A percentile compares a stretch with the other conserved stretches of the same genome.
Evolutionary conservation across 805 yeast species (phyloP).

Genomic region (Grigorovia yakushimaensis): DNA sequence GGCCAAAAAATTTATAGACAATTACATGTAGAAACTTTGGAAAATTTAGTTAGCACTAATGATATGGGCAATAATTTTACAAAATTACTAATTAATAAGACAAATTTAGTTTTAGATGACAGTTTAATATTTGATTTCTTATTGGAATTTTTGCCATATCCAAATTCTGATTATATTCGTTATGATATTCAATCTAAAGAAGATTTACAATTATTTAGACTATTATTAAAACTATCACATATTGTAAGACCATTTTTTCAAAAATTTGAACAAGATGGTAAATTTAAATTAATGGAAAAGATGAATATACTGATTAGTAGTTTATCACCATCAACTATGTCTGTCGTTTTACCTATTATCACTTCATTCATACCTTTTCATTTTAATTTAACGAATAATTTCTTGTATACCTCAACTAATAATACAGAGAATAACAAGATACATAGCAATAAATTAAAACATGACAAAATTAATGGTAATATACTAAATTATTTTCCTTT

Average conservation of each 20-base stretch:
- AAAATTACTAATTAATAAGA: constrained; percentile 17
- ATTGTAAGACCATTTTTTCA: constrained; percentile 46
- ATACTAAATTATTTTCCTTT: constrained; percentile 53
- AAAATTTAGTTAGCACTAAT: constrained; percentile 37
- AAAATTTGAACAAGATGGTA: constrained; percentile 20
- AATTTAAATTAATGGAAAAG: constrained; percentile 32
- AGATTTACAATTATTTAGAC: constrained; percentile 42
- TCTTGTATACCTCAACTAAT: neutral
- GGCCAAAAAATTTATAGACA: constrained; percentile 58
- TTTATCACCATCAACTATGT: constrained; percentile 44
- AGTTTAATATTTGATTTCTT: constrained; percentile 25
- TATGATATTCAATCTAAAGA: constrained; percentile 23
- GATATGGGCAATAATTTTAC: constrained; percentile 28
- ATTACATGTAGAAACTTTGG: constrained; percentile 54
- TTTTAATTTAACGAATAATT: constrained; percentile 5
- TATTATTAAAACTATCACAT: constrained; percentile 43
- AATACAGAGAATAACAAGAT: neutral
- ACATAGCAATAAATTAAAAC: constrained; percentile 7
- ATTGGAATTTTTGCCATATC: constrained; percentile 33
- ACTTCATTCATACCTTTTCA: constrained; percentile 43
- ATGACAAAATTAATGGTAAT: constrained; percentile 30
- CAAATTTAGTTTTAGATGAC: constrained; percentile 30
- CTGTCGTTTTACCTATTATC: constrained; percentile 44
- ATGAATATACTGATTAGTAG: constrained; percentile 43
- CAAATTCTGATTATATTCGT: constrained; percentile 39